Evolutionary conservation across 371 early-diverging fungal species (phyloP), one percentile per base, ranked within the genome.

Genomic region (Mortierella sp.): DNA sequence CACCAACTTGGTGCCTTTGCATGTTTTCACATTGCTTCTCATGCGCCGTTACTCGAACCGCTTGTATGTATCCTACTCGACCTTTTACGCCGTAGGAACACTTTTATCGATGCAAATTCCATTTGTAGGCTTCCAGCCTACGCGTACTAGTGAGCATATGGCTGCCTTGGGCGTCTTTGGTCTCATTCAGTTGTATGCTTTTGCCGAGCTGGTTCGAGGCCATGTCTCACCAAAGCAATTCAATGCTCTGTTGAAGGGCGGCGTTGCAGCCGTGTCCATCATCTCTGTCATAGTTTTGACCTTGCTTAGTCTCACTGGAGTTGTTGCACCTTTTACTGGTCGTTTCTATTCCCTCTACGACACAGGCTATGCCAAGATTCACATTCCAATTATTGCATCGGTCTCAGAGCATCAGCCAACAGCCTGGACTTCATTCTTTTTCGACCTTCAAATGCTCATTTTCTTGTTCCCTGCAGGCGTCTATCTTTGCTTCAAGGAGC

Each of bases 371-470:
- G 99, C 99, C 64, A 97, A 98, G 86, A 96, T 94, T 64, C 93
- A 98, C 82, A 98, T 99, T 83, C 99, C 99, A 1, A 98, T 99
- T 74, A 99, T 99, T 83, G 99, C 99, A 0, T 98, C 99, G 8
- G 99, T 99, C 28, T 98, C 98, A 9, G 99, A 99, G 83, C 99
- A 99, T 87, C 99, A 99, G 84, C 99, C 99, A 31, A 98, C 99
- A 3, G 92, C 98, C 0, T 99, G 99, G 99, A 89, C 98, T n/a
- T 94, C 97, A 37, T 98, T 98, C 90, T 99, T 99, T 88, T 97
- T 99, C 82, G 99, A 99, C 75, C 89, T 99, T 40, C 93, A 98
- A 64, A 87, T 97, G 86, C 89, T 98, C 22, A 90, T 99, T 63
- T 93, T 95, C 83, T 76, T 97, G 29, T 96, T 98, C 89, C 99